Evolutionary conservation across 2,329 filamentous ascomycete species (phyloP).

Genomic region (Herpotrichia juniperi): DNA sequence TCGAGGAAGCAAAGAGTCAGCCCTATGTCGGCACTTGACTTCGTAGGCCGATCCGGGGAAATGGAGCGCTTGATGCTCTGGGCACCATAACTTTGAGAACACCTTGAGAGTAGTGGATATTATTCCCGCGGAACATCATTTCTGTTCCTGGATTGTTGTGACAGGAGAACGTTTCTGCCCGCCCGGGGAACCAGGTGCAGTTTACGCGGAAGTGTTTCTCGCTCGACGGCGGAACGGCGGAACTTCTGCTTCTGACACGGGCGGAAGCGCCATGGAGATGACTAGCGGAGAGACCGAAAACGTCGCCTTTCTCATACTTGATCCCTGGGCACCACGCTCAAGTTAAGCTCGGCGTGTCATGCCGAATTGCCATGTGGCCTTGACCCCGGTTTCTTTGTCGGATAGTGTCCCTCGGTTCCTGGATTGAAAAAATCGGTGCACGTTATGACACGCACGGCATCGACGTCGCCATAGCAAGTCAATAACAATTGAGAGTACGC

Average conservation of each 20-base stretch:
- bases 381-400: not conserved
- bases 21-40: not conserved
- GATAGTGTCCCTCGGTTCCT: not conserved
- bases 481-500: not conserved
- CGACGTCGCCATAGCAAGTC: not conserved
- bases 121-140: not conserved
- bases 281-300: not conserved
- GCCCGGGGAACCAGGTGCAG: not conserved
- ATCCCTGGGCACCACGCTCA: not conserved
- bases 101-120: not conserved
- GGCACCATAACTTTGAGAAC: not conserved
- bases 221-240: slow-evolving; percentile 6
- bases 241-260: slow-evolving; percentile 1
- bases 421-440: not conserved
- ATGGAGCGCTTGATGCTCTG: not conserved
- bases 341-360: not conserved
- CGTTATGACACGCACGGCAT: not conserved
- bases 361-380: slow-evolving; percentile 2
- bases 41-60: slow-evolving; percentile 5
- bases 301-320: not conserved
- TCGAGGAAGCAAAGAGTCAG: slow-evolving; percentile 3
- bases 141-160: not conserved
- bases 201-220: not conserved
- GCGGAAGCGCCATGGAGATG: slow-evolving; percentile 1
- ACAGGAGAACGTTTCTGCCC: not conserved